Base-by-base conservation (phyloP, 441 rosid genomes). In the Biscutella laevigata region DNA sequence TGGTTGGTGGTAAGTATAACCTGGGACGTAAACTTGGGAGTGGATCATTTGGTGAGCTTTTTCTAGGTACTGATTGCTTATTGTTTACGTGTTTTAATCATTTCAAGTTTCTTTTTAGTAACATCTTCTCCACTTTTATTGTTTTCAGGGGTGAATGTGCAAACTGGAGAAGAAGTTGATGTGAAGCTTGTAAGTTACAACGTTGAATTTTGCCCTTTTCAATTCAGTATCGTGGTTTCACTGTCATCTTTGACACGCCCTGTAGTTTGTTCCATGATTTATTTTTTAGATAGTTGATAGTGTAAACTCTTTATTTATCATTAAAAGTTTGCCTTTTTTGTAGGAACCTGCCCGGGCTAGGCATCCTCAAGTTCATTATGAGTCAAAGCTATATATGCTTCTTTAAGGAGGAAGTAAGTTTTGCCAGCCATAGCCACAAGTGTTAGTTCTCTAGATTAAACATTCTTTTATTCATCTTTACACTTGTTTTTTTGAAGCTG, bases 291-390 rank as follows among this genome's bases (percentile, higher is more conserved):
- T n/a, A n/a, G n/a, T n/a, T n/a, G 10, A 42, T 2, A 42, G 36
- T 0, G 21, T 53, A 21, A 13, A 4, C 5, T 45, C 12, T 3
- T 19, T 59, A 1, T 37, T 21, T 51, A 22, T 34, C 22, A 53
- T 12, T 9, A n/a, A 22, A 21, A 1, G 15, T 16, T 30, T 30
- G 12, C 3, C 58, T 1, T 20, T 41, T 25, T 29, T 35, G 48
- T 68, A 89, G 99, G 99, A 94, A 77, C 59, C 86, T 74, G 96
- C 77, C 38, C 75, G 88, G 73, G 86, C 97, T 57, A 89, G 81
- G 73, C 97, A 94, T 67, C 99, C 99, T 17, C 99, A 92, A 70
- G 95, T 92, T 71, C 97, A 86, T 30, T 92, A 92, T 57, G 99
- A 94, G 73, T 94, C 97, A 35, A 94, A 89, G 72, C 74, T 94